These are phyloP conservation scores for Pseudogymnoascus sp. DNA, from an alignment of 2,329 filamentous ascomycete species.

Conservation along the genomic window DNA sequence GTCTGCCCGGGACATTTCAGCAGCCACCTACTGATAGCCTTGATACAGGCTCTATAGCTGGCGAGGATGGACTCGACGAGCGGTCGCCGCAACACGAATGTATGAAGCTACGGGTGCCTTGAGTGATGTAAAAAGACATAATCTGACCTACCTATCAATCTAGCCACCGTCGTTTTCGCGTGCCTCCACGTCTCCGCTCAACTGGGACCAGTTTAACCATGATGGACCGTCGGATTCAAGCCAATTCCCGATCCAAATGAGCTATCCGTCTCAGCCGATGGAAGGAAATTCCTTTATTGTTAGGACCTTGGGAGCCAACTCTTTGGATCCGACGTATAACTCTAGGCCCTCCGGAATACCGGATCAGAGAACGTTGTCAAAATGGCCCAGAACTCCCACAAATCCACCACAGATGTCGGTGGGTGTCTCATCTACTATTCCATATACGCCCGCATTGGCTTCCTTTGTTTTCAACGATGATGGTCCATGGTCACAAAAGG, in stretches of 20 bases:
- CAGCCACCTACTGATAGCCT: neutral
- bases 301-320: neutral
- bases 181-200: neutral
- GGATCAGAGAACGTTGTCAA: neutral
- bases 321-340: neutral
- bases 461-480: neutral
- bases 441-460: neutral
- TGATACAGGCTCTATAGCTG: neutral
- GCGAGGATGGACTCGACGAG: neutral
- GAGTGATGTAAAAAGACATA: neutral
- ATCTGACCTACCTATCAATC: neutral
- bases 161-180: neutral
- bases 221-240: neutral
- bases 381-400: neutral
- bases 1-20: neutral
- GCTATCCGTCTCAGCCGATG: neutral
- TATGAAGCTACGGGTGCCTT: neutral
- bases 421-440: conserved; percentile 2
- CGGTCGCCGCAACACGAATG: conserved; percentile 1
- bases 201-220: neutral
- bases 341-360: neutral
- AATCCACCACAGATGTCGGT: neutral
- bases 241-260: neutral
- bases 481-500: neutral
- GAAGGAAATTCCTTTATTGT: neutral